Conservation (phyloP, 305 asterid genomes). For the Lippia alba region DNA sequence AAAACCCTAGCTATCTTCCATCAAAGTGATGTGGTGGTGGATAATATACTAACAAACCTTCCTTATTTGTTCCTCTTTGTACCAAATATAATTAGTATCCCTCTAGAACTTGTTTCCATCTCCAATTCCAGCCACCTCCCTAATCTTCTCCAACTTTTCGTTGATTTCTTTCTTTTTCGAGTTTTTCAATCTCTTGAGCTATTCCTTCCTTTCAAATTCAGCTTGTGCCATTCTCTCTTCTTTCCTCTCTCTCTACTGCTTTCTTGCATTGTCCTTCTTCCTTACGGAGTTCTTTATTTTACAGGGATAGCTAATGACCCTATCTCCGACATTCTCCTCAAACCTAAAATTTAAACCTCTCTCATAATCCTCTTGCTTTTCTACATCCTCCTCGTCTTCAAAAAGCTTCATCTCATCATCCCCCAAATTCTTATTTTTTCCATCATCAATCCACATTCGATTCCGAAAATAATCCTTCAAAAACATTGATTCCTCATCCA, state of each 20-base stretch:
- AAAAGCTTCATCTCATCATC: slow-evolving; percentile 50
- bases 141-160: slow-evolving; percentile 82
- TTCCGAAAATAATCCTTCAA: slow-evolving; percentile 70
- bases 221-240: slow-evolving; percentile 75
- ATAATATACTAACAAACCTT: too few species aligned
- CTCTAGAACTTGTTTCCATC: slow-evolving; percentile 34
- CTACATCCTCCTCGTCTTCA: slow-evolving; percentile 84
- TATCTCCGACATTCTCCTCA: slow-evolving; percentile 87
- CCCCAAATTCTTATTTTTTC: slow-evolving; percentile 29
- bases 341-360: slow-evolving; percentile 73
- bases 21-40: too few species aligned
- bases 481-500: slow-evolving; percentile 60
- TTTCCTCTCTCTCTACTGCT: slow-evolving; percentile 86
- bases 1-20: too few species aligned
- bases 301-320: slow-evolving; percentile 80
- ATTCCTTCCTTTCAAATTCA: slow-evolving; percentile 72
- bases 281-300: slow-evolving; percentile 90
- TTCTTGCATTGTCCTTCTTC: slow-evolving; percentile 73
- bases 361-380: slow-evolving; percentile 88
- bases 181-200: slow-evolving; percentile 85
- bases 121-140: slow-evolving; percentile 75
- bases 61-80: too few species aligned
- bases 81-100: too few species aligned
- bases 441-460: slow-evolving; percentile 68
- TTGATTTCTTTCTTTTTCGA: slow-evolving; percentile 82